A percentile compares a stretch with the other conserved stretches of the same genome.
Evolutionary conservation across 495 filamentous ascomycete genomes (phyloP).

Genomic region (Articulospora tetracladia): DNA sequence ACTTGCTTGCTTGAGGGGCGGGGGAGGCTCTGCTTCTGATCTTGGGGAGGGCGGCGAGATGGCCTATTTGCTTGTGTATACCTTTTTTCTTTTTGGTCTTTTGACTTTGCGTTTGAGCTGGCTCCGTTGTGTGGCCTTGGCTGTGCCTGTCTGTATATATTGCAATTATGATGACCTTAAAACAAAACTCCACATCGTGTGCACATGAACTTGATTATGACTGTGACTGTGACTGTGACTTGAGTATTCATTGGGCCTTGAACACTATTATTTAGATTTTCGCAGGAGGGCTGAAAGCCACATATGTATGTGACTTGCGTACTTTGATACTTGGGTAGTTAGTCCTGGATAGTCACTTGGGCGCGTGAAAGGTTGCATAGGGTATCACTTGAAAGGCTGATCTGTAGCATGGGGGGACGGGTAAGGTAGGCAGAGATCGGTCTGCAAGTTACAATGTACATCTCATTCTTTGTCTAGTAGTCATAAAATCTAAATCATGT

Average conservation of each 20-base stretch:
- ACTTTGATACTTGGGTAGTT: no score
- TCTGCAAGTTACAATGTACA: not conserved
- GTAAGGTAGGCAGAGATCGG: not conserved
- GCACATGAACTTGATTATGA: not conserved
- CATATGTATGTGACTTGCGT: no score
- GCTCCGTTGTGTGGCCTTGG: conserved; percentile 2
- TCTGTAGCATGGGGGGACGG: not conserved
- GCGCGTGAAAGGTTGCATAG: no score
- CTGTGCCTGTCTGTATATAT: conserved; percentile 15
- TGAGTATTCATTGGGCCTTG: no score
- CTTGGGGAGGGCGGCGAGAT: not conserved
- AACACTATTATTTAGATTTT: no score
- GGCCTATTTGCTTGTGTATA: conserved; percentile 15
- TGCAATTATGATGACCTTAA: conserved; percentile 9
- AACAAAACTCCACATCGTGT: no score
- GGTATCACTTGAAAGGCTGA: not conserved
- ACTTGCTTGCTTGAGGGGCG: not conserved
- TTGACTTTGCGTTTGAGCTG: conserved; percentile 10
- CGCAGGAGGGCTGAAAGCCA: no score
- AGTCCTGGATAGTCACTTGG: no score
- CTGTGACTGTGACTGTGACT: not conserved
- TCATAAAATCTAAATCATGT: conserved; percentile 24
- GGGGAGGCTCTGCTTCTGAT: not conserved
- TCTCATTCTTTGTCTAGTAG: conserved; percentile 13
- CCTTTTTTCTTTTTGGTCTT: conserved; percentile 15